phyloP scores from a whole-genome alignment of 306 rosid genomes.

The Begonia masoniana region DNA sequence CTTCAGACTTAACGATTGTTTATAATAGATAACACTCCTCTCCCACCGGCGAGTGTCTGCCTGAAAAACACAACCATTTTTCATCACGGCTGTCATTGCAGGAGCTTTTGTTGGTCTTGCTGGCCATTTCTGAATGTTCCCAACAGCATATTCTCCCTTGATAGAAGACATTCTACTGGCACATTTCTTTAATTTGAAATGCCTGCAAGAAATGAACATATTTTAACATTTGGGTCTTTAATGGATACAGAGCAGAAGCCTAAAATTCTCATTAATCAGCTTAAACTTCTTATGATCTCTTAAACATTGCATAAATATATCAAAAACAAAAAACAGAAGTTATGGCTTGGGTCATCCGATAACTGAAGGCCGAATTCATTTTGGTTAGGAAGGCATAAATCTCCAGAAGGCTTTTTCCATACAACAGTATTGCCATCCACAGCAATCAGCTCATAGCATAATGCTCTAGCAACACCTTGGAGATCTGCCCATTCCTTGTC shows the following conservation, averaged over 20 bases:
- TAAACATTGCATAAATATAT: too few relatives aligned
- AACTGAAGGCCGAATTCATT: conserved; percentile 70
- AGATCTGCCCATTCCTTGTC: conserved; percentile 99
- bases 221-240: too few relatives aligned
- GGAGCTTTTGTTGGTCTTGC: conserved; percentile 56
- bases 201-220: conserved; percentile 27
- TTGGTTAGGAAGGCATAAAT: conserved; percentile 68
- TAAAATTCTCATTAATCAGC: too few relatives aligned
- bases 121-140: conserved; percentile 79
- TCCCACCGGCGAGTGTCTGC: conserved; percentile 87
- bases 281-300: too few relatives aligned
- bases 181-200: conserved; percentile 68
- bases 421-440: conserved; percentile 89
- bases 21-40: conserved; percentile 67
- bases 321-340: not conserved
- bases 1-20: conserved; percentile 55
- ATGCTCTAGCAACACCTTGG: conserved; percentile 83
- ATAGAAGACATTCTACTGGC: conserved; percentile 46
- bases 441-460: conserved; percentile 83
- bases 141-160: conserved; percentile 67
- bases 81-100: conserved; percentile 48
- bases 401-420: conserved; percentile 80
- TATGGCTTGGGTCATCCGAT: conserved; percentile 65
- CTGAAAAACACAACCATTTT: conserved; percentile 60
- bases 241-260: too few relatives aligned